Conservation (phyloP, 805 yeast genomes). For the Lipomyces spencermartinsiae region DNA sequence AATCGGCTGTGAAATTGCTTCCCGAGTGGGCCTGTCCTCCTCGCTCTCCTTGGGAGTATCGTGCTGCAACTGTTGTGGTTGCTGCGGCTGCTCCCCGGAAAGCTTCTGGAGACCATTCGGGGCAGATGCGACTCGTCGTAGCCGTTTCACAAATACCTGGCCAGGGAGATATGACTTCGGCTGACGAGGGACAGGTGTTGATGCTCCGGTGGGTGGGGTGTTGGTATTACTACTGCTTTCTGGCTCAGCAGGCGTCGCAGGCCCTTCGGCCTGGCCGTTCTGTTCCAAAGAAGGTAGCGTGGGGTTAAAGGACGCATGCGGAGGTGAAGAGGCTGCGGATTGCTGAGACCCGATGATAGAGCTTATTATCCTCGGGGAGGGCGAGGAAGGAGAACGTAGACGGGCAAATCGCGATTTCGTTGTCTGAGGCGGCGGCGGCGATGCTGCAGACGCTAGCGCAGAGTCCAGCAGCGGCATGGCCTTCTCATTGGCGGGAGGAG, state of each 20-base stretch:
- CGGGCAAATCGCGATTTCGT: slow-evolving; percentile 37
- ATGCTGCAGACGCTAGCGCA: slow-evolving; percentile 5
- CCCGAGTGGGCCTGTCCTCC: slow-evolving; percentile 9
- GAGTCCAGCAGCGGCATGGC: not conserved
- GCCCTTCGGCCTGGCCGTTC: not conserved
- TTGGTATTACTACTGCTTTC: not conserved
- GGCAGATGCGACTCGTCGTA: slow-evolving; percentile 84
- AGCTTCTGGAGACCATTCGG: slow-evolving; percentile 63
- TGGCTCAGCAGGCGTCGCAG: not conserved
- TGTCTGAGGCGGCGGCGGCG: slow-evolving; percentile 14
- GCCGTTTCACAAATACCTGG: slow-evolving; percentile 41
- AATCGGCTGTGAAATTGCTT: slow-evolving; percentile 24
- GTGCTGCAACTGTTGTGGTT: slow-evolving; percentile 9
- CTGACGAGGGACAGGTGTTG: slow-evolving; percentile 26
- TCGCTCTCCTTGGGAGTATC: slow-evolving; percentile 9
- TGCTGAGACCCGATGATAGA: slow-evolving; percentile 1
- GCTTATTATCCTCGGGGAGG: slow-evolving; percentile 30
- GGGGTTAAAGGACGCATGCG: slow-evolving; percentile 2
- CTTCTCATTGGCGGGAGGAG: slow-evolving; percentile 7
- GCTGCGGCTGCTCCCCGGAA: slow-evolving; percentile 7
- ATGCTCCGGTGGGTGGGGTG: slow-evolving; percentile 6
- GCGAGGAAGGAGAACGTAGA: slow-evolving; percentile 39
- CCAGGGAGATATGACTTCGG: slow-evolving; percentile 36
- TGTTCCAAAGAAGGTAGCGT: slow-evolving; percentile 1
- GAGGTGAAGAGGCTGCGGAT: slow-evolving; percentile 8